Evolutionary conservation across 331 rosid genomes (phyloP).

Genomic region (Prunus yedoensis): DNA sequence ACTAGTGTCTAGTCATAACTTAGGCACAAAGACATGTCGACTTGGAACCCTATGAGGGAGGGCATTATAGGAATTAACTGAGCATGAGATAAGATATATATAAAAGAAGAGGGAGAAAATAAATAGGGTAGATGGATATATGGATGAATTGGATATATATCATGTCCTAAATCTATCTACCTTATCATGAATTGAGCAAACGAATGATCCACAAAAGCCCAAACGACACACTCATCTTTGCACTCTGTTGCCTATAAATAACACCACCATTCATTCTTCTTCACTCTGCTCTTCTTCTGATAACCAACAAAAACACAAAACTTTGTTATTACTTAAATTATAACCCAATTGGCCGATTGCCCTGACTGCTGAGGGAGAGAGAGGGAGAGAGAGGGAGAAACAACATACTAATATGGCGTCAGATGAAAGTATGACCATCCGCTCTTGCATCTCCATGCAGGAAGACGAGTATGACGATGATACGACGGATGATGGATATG

Average conservation of each 20-base stretch:
- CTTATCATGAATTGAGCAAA: neutral
- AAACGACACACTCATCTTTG: neutral
- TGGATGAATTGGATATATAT: neutral
- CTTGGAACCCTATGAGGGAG: neutral
- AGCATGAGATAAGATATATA: neutral
- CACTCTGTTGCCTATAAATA: no score
- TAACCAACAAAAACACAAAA: no score
- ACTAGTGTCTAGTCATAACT: no score
- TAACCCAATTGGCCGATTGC: no score
- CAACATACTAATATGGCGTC: conserved; percentile 43
- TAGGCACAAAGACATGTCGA: no score
- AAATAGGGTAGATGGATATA: neutral
- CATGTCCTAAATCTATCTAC: neutral
- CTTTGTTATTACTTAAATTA: no score
- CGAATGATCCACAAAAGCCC: neutral
- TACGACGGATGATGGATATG: conserved; percentile 28
- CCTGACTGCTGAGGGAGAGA: no score
- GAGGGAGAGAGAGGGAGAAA: no score
- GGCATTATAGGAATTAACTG: neutral
- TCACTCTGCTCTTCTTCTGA: no score
- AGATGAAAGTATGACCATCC: conserved; percentile 42
- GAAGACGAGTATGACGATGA: conserved; percentile 42
- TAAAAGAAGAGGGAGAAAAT: neutral
- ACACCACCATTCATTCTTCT: no score
- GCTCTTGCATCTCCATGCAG: conserved; percentile 34